Conservation (phyloP, 768 basidiomycete genomes). For the Podaxis rugospora region DNA sequence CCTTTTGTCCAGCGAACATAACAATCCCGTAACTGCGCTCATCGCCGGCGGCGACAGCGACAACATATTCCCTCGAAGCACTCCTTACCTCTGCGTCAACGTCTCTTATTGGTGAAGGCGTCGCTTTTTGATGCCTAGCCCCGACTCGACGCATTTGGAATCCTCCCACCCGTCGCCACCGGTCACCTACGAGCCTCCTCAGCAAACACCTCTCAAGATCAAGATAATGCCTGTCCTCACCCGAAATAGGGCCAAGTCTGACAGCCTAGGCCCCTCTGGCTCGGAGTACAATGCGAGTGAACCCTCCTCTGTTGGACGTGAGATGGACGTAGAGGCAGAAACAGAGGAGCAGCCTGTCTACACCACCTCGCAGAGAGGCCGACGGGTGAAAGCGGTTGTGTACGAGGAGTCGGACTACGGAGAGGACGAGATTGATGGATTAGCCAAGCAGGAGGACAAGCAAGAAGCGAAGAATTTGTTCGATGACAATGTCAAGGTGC, state of each 20-base stretch:
- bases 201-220: conserved; percentile 25
- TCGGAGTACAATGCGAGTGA: conserved; percentile 50
- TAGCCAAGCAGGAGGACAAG: neutral
- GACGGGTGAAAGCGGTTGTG: conserved; percentile 20
- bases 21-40: conserved; percentile 4
- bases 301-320: conserved; percentile 32
- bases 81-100: conserved; percentile 1
- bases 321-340: conserved; percentile 25
- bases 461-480: conserved; percentile 18
- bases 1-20: conserved; percentile 16
- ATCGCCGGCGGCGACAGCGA: neutral
- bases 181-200: conserved; percentile 11
- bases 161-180: conserved; percentile 8
- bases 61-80: conserved; percentile 11
- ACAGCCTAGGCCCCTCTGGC: conserved; percentile 32
- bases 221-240: conserved; percentile 31
- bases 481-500: conserved; percentile 24
- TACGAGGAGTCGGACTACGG: too few relatives aligned
- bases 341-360: conserved; percentile 4
- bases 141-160: conserved; percentile 21
- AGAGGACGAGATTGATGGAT: conserved; percentile 9
- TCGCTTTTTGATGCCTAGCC: conserved; percentile 21
- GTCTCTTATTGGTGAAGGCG: conserved; percentile 1
- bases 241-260: conserved; percentile 28
- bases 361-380: conserved; percentile 29